A percentile compares a stretch with the other conserved stretches of the same genome.
phyloP scores from a whole-genome alignment of 768 basidiomycete species.

The Suillus spraguei region DNA sequence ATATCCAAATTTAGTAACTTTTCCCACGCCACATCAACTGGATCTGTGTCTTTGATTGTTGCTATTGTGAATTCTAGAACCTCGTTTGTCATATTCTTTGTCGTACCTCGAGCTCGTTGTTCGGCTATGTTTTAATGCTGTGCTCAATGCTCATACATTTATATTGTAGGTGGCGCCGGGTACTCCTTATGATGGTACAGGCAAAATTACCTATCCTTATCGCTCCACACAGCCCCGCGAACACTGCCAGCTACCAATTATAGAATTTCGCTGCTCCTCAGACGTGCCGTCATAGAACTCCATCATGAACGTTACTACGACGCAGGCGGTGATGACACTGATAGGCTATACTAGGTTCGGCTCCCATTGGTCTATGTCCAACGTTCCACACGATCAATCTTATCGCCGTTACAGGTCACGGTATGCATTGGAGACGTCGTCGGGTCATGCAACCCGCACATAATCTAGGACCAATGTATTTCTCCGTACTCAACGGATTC shows the following conservation, averaged over 20 bases:
- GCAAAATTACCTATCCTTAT: background rate
- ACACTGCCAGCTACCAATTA: conserved; percentile 6
- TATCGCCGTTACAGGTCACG: background rate
- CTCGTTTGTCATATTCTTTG: background rate
- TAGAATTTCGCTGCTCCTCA: conserved; percentile 1
- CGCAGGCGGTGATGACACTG: conserved; percentile 4
- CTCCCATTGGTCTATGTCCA: background rate
- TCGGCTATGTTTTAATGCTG: background rate
- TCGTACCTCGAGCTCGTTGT: conserved; percentile 13
- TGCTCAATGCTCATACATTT: background rate
- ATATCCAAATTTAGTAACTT: conserved; percentile 20
- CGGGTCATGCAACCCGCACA: background rate
- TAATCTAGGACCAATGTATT: background rate
- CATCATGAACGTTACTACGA: conserved; percentile 8
- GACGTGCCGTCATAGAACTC: conserved; percentile 3
- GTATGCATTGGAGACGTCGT: background rate
- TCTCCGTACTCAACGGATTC: background rate
- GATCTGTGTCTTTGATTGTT: conserved; percentile 13
- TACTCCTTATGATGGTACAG: background rate
- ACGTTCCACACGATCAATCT: background rate
- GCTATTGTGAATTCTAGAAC: conserved; percentile 15
- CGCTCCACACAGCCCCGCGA: background rate
- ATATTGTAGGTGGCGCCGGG: background rate
- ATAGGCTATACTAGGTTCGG: conserved; percentile 5
- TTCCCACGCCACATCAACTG: conserved; percentile 30